Percentiles rank a stretch among this genome's conserved stretches.
Conservation (phyloP, 192 early-diverging fungal species). For the Linnemannia schmuckeri region DNA sequence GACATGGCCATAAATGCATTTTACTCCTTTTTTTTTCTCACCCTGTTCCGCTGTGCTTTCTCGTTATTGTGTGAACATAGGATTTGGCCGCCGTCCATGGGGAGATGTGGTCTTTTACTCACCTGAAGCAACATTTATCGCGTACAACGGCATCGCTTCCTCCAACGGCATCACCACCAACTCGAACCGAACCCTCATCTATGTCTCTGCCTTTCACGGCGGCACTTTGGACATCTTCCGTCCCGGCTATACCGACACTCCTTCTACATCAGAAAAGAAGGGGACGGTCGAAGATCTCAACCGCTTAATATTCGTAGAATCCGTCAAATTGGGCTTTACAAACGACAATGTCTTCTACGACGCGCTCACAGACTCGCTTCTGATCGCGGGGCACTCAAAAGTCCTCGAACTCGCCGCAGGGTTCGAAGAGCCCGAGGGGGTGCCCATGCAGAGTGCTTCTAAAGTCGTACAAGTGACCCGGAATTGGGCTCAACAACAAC, state of each 20-base stretch:
- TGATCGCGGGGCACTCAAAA: not conserved
- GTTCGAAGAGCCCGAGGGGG: not conserved
- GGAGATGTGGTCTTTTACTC: not conserved
- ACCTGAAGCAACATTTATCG: not conserved
- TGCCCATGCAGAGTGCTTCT: not conserved
- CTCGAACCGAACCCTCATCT: not conserved
- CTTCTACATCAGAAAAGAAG: not conserved
- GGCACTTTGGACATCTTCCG: not conserved
- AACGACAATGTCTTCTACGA: not conserved
- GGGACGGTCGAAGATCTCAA: not conserved
- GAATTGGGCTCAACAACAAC: not conserved
- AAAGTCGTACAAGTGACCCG: not conserved
- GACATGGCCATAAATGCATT: no score
- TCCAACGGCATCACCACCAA: conserved; percentile 7
- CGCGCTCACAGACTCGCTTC: not conserved
- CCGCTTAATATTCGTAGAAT: not conserved
- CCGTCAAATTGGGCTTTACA: not conserved
- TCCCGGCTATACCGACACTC: not conserved
- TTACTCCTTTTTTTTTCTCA: not conserved
- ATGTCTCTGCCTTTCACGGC: conserved; percentile 7
- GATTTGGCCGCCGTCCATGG: not conserved
- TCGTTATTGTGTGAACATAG: not conserved
- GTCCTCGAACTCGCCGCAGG: not conserved
- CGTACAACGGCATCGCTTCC: not conserved
- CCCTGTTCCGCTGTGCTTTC: not conserved